Base-by-base conservation (phyloP, 306 rosid genomes). In the Prunus campanulata region DNA sequence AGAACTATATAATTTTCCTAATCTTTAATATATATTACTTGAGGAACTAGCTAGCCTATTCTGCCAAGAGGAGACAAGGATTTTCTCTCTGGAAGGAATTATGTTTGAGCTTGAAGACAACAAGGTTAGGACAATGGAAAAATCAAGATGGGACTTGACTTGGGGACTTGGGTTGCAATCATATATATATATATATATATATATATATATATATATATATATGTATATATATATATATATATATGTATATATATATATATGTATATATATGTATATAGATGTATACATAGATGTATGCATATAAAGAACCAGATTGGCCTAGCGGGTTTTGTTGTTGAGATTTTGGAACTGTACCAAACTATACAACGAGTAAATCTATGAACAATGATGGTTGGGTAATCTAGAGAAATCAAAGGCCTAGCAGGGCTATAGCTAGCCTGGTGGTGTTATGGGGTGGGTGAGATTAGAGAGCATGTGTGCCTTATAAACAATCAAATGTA, bases 21-120 rank as follows among this genome's bases (percentile, higher is more conserved):
- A 29, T 49, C 8, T 18, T 18, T 8, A 20, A 47, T 18, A 16
- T 15, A 42, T 11, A 71, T 24, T 27, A 48, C 3, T 74, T 48
- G 48, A 49, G 11, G 67, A 55, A 22, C 19, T 39, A 72, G 54
- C 16, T 39, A 56, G 24, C 39, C 55, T n/a, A 52, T 20, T 30
- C 47, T 62, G 62, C 6, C n/a, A 13, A 61, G 85, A 54, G 49
- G 80, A 52, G 63, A 76, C 74, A 64, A 46, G 78, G 70, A 74
- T 83, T 69, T 86, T 81, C 42, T 74, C 59, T 77, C 24, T 69
- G 39, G 71, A 80, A 75, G 80, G 78, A 22, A 69, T 70, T 59
- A 70, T 76, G 77, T 20, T 32, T 71, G 67, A 79, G 79, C 74
- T 74, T 25, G 30, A 72, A 63, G 82, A 72, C 82, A 72, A 72